These are phyloP conservation scores for Pichia cabralensis DNA, from an alignment of 805 yeast genomes.

Conservation along the genomic window DNA sequence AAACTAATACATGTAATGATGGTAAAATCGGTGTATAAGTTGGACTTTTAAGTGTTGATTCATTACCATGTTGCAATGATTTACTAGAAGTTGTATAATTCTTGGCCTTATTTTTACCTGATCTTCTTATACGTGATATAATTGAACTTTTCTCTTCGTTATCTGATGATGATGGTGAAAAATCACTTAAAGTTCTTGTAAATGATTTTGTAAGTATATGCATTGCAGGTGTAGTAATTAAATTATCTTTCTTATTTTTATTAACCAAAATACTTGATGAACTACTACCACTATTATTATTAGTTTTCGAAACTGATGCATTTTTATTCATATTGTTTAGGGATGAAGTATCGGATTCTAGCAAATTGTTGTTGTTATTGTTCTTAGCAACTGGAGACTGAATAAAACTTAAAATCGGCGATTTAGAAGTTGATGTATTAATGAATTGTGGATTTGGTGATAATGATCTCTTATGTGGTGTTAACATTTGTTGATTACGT, in stretches of 20 bases:
- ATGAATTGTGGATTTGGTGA: slow-evolving; percentile 21
- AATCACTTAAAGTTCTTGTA: slow-evolving; percentile 16
- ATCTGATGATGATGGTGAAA: slow-evolving; percentile 56
- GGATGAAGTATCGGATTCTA: too few species aligned
- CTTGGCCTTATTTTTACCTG: too few species aligned
- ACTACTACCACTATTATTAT: background rate
- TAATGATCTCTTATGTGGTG: slow-evolving; percentile 21
- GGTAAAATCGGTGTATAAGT: slow-evolving; percentile 3
- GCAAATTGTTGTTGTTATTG: background rate
- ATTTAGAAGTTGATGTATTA: slow-evolving; percentile 7
- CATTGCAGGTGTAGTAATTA: slow-evolving; percentile 17
- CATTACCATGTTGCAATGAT: too few species aligned
- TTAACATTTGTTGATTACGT: slow-evolving; percentile 10
- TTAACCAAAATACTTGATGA: background rate
- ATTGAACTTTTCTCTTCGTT: slow-evolving; percentile 51
- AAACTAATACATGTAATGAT: slow-evolving; percentile 57
- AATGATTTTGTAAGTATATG: slow-evolving; percentile 18
- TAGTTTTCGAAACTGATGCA: background rate
- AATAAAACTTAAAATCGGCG: slow-evolving; percentile 15
- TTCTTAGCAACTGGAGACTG: slow-evolving; percentile 23
- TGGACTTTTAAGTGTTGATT: too few species aligned
- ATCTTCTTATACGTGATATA: slow-evolving; percentile 38
- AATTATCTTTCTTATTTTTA: background rate
- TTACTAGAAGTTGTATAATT: too few species aligned
- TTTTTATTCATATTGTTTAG: background rate